Evolutionary conservation across 768 basidiomycete genomes (phyloP).

Genomic region (Mycena filopes): DNA sequence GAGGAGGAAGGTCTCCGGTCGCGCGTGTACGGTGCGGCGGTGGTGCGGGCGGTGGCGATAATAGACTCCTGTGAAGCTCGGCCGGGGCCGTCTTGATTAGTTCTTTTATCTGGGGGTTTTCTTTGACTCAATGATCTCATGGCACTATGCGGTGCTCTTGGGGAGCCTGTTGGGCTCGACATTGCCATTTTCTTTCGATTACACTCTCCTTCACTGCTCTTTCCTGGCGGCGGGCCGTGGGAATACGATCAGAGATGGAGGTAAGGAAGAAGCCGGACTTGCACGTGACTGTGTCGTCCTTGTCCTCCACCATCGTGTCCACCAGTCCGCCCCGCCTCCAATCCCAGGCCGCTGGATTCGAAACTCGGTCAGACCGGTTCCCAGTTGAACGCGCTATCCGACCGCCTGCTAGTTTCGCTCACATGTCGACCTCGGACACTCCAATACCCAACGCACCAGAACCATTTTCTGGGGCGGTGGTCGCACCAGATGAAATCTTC

Average conservation of each 20-base stretch:
- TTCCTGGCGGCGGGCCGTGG: background rate
- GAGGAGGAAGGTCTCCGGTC: too few relatives aligned
- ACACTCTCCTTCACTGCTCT: conserved; percentile 1
- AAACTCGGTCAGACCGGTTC: too few relatives aligned
- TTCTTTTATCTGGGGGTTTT: background rate
- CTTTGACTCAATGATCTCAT: too few relatives aligned
- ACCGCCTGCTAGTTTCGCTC: background rate
- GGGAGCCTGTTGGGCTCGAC: background rate
- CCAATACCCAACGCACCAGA: conserved; percentile 4
- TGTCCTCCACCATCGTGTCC: too few relatives aligned
- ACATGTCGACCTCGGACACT: conserved; percentile 8
- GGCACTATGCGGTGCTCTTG: background rate
- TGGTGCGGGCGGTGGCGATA: too few relatives aligned
- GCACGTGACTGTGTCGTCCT: too few relatives aligned
- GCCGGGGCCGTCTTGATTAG: background rate
- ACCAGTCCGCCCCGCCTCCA: too few relatives aligned
- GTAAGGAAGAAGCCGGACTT: too few relatives aligned
- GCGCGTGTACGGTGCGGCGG: too few relatives aligned
- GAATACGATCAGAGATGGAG: background rate
- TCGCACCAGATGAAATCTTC: conserved; percentile 11
- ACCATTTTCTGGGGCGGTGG: conserved; percentile 15
- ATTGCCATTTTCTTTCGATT: conserved; percentile 8
- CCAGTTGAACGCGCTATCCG: too few relatives aligned
- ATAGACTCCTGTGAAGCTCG: too few relatives aligned
- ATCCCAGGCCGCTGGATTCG: too few relatives aligned